A percentile compares a stretch with the other conserved stretches of the same genome.
These are phyloP conservation scores for Verticillium longisporum DNA, from an alignment of 2,329 filamentous ascomycete genomes.

Conservation along the genomic window DNA sequence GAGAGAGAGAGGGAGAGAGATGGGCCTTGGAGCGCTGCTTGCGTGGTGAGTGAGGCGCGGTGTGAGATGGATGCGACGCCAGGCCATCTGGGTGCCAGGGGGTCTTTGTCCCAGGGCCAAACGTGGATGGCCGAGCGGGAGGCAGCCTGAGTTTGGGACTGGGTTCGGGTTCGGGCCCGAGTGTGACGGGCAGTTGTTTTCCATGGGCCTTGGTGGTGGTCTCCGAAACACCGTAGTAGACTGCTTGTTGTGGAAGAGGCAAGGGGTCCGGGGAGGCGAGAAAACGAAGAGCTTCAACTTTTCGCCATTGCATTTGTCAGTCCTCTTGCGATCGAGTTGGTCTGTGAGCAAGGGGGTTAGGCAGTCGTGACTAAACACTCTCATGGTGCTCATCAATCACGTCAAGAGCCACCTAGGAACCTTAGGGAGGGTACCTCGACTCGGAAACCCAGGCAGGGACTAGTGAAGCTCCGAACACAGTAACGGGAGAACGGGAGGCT, in stretches of 20 bases:
- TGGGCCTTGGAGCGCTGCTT: too few species aligned
- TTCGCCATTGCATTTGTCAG: neutral
- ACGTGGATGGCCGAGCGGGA: neutral
- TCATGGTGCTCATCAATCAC: neutral
- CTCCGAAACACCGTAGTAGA: neutral
- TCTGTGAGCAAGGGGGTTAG: too few species aligned
- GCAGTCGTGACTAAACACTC: neutral
- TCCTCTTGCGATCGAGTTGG: neutral
- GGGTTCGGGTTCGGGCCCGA: neutral
- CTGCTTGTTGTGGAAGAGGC: neutral
- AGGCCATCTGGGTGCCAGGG: neutral
- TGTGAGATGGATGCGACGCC: neutral
- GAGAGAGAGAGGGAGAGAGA: too few species aligned
- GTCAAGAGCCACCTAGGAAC: too few species aligned
- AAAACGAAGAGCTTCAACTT: neutral
- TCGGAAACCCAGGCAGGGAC: too few species aligned
- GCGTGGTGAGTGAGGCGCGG: neutral
- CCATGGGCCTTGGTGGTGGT: neutral
- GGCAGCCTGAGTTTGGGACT: neutral
- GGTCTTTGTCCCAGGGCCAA: neutral
- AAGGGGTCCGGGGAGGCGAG: too few species aligned
- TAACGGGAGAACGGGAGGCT: neutral
- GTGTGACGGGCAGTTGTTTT: neutral
- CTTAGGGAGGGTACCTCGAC: too few species aligned
- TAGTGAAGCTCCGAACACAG: neutral